Base-by-base conservation (phyloP, 305 asterid genomes). In the Fraxinus latifolia region DNA sequence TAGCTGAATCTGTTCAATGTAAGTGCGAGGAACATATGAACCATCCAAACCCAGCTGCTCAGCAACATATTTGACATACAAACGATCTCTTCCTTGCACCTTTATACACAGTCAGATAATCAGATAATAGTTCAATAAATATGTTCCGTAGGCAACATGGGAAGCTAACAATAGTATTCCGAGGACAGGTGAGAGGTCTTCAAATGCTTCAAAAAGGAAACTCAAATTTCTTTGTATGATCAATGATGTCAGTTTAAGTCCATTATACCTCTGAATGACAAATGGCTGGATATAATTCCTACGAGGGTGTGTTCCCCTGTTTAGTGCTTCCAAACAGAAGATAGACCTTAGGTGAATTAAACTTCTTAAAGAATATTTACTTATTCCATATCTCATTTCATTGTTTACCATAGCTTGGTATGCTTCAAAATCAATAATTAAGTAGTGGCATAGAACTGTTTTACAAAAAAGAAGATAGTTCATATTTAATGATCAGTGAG, bases 81-180 rank as follows among this genome's bases (percentile, higher is more conserved):
- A 83, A 27, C 99, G 97, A 58, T 96, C 99, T 90, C 84, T 92
- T 88, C 99, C 99, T 91, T 96, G 99, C 78, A 96, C 97, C 99
- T 96, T 85, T 80, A 62, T 17, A 82, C 58, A 81, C 77, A 71
- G 79, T 39, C 65, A 76, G 78, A 44, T 23, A 71, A 78, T 81
- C 74, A 77, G 75, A 70, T 82, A 79, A 83, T 33, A 78, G 76
- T 82, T 79, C 67, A 76, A n/a, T 27, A 39, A 36, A 83, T 60
- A 70, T 81, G 76, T 72, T 85, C 53, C 19, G 72, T 25, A 60
- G 33, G 74, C 65, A 81, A 76, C 79, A 73, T 31, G 32, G 33
- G 73, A 74, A 74, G 82, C 77, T 21, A 77, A 74, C 67, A 39
- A 37, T 73, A 50, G 33, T 55, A 15, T 39, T 27, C 82, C 55